phyloP scores from a whole-genome alignment of 495 filamentous ascomycete species.

The Lineolata rhizophorae region DNA sequence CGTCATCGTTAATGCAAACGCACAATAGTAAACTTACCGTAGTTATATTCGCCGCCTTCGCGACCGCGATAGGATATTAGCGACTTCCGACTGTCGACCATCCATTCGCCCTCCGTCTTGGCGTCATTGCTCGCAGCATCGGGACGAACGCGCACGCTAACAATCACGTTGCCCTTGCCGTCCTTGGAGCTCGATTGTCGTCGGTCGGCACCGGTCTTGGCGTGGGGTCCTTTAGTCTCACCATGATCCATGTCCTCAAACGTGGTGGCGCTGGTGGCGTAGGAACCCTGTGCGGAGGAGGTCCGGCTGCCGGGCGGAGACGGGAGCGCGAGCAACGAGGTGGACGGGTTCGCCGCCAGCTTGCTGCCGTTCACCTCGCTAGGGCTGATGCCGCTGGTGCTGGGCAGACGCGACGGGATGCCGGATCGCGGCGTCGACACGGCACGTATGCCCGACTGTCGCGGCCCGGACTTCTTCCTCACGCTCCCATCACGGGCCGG shows the following conservation, averaged over 20 bases:
- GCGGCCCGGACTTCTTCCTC: constrained; percentile 1
- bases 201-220: constrained; percentile 7
- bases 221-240: constrained; percentile 23
- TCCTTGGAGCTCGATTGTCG: constrained; percentile 19
- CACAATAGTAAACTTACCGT: constrained; percentile 36
- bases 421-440: constrained; percentile 1
- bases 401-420: constrained; percentile 4
- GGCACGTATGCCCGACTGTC: constrained; percentile 6
- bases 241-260: constrained; percentile 54
- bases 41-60: constrained; percentile 82
- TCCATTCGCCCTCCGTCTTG: constrained; percentile 64
- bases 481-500: not conserved
- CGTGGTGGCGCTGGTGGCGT: constrained; percentile 72
- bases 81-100: constrained; percentile 66
- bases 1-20: constrained; percentile 2
- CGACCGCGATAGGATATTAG: constrained; percentile 66
- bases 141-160: constrained; percentile 83
- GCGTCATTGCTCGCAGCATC: constrained; percentile 43
- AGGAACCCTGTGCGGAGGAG: constrained; percentile 76
- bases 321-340: constrained; percentile 37
- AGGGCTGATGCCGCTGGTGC: constrained; percentile 20
- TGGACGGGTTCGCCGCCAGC: constrained; percentile 52
- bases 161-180: constrained; percentile 79
- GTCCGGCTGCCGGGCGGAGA: constrained; percentile 75
- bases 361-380: constrained; percentile 64